A percentile compares a stretch with the other conserved stretches of the same genome.
Evolutionary conservation across 768 basidiomycete genomes (phyloP).

Genomic region (Boletus fagicola): DNA sequence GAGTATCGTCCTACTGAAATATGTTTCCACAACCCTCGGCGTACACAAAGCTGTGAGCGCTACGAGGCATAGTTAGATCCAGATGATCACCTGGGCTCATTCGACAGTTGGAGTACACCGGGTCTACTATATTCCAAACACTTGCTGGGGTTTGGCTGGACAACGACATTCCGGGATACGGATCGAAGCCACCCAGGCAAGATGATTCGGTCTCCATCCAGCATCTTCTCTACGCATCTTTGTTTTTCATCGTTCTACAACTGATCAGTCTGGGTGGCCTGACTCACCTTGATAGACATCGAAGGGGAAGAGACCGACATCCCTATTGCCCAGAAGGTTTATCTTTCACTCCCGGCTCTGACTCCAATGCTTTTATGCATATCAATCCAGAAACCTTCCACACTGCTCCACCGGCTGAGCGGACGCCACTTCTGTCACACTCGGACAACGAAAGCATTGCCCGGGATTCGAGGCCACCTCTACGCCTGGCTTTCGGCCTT

Average conservation of each 20-base stretch:
- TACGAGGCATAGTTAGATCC: background rate
- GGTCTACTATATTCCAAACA: slow-evolving; percentile 70
- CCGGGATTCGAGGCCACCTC: slow-evolving; percentile 43
- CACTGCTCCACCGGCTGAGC: slow-evolving; percentile 4
- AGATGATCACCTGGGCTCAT: background rate
- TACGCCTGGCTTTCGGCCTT: slow-evolving; percentile 44
- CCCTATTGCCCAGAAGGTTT: slow-evolving; percentile 18
- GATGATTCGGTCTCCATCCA: slow-evolving; percentile 43
- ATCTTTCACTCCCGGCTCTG: background rate
- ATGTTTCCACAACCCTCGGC: slow-evolving; percentile 75
- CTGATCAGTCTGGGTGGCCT: slow-evolving; percentile 50
- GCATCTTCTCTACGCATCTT: slow-evolving; percentile 54
- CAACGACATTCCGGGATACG: slow-evolving; percentile 11
- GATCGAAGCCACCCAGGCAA: slow-evolving; percentile 19
- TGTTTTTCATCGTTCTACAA: slow-evolving; percentile 57
- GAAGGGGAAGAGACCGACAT: slow-evolving; percentile 27
- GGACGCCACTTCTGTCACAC: slow-evolving; percentile 14
- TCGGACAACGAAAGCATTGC: background rate
- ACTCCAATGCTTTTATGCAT: background rate
- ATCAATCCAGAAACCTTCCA: background rate
- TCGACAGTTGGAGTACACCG: slow-evolving; percentile 67
- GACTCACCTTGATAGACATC: slow-evolving; percentile 45
- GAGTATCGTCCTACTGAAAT: slow-evolving; percentile 64
- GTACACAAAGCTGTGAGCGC: slow-evolving; percentile 71
- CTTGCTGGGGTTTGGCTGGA: slow-evolving; percentile 71